Percentiles rank a stretch among this genome's conserved stretches.
Evolutionary conservation across 805 yeast genomes (phyloP).

Genomic region (Metahyphopichia silvanorum): DNA sequence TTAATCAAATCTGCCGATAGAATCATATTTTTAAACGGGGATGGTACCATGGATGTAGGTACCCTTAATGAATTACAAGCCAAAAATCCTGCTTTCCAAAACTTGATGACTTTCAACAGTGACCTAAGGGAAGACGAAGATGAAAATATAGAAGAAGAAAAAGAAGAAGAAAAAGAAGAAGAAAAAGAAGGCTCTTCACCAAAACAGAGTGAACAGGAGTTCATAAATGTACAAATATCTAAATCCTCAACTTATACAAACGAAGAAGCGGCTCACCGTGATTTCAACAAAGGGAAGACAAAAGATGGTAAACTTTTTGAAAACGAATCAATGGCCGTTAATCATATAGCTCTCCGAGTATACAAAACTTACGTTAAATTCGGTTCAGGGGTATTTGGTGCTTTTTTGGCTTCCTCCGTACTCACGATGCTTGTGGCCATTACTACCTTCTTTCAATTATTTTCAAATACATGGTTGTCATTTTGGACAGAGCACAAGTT

Average conservation of each 20-base stretch:
- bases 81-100: constrained; percentile 45
- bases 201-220: constrained; percentile 3
- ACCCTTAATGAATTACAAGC: constrained; percentile 24
- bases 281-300: constrained; percentile 2
- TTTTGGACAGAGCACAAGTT: constrained; percentile 68
- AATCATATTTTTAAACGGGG: constrained; percentile 37
- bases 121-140: constrained; percentile 22
- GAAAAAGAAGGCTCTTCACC: too few species aligned
- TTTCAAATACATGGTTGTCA: constrained; percentile 73
- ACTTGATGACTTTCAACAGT: constrained; percentile 46
- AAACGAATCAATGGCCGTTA: constrained; percentile 36
- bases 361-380: constrained; percentile 34
- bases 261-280: constrained; percentile 1
- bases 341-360: constrained; percentile 38
- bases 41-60: constrained; percentile 41
- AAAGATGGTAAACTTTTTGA: constrained; percentile 29
- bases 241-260: constrained; percentile 1
- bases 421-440: constrained; percentile 20
- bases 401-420: constrained; percentile 15
- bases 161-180: constrained; percentile 7
- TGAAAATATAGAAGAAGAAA: constrained; percentile 27
- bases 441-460: constrained; percentile 47
- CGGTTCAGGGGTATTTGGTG: constrained; percentile 38
- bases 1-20: constrained; percentile 36
- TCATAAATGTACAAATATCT: constrained; percentile 3